phyloP scores from a whole-genome alignment of 139 green algal species.

The Coelastrella sp. region DNA sequence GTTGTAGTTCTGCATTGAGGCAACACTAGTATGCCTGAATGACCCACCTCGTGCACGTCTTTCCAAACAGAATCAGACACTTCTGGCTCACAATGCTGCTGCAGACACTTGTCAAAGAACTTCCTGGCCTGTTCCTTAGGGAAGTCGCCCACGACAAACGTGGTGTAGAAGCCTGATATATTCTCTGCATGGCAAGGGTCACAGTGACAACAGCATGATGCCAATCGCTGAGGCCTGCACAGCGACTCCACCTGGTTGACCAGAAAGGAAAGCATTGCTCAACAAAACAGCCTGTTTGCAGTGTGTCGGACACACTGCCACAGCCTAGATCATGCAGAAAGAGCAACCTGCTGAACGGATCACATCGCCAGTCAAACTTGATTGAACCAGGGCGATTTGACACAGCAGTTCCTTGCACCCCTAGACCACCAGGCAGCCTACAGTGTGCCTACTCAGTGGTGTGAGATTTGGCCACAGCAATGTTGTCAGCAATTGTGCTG shows the following conservation, averaged over 20 bases:
- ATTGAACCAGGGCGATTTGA: background rate
- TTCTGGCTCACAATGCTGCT: background rate
- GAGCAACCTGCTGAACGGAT: background rate
- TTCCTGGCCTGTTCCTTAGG: background rate
- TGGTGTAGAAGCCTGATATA: background rate
- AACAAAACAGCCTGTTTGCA: background rate
- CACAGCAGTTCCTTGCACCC: background rate
- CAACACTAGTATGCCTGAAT: background rate
- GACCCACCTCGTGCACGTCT: conserved; percentile 14
- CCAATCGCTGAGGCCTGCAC: background rate
- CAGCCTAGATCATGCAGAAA: background rate
- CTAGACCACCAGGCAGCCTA: background rate
- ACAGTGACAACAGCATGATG: background rate
- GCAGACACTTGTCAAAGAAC: conserved; percentile 5
- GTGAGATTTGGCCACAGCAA: background rate
- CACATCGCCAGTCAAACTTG: background rate
- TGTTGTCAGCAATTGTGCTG: background rate
- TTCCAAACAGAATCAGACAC: background rate
- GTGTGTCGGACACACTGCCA: background rate
- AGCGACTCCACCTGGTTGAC: background rate
- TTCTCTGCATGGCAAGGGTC: background rate
- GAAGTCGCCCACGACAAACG: background rate
- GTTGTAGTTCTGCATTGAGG: background rate
- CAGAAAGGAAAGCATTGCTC: background rate
- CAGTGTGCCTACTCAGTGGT: background rate